phyloP scores from a whole-genome alignment of 2,329 filamentous ascomycete species.

The Xylariaceae sp. region DNA sequence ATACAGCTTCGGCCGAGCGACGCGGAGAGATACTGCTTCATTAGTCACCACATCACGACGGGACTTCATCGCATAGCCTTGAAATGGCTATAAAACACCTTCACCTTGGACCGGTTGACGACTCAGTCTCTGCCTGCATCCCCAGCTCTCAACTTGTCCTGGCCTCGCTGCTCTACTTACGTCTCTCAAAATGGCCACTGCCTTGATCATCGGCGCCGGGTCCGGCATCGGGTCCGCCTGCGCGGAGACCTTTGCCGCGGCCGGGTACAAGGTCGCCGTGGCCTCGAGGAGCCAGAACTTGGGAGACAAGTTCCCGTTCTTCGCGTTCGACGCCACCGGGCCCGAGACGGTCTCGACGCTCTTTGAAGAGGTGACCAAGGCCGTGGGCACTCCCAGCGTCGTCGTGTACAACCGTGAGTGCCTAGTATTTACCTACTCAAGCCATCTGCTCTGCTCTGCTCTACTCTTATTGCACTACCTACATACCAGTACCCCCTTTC shows the following conservation, averaged over 20 bases:
- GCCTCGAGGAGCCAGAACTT: constrained; percentile 18
- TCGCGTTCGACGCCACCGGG: constrained; percentile 10
- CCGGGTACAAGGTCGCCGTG: constrained; percentile 20
- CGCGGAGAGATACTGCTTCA: too few relatives aligned
- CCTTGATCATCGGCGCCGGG: constrained; percentile 23
- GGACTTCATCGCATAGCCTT: too few relatives aligned
- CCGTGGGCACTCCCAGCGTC: constrained; percentile 12
- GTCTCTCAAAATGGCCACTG: constrained; percentile 11
- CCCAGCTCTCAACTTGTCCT: too few relatives aligned
- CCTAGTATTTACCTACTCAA: background rate
- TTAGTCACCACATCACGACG: too few relatives aligned
- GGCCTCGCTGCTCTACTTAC: background rate
- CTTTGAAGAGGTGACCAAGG: constrained; percentile 11
- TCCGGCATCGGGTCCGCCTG: constrained; percentile 12
- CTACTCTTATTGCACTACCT: background rate
- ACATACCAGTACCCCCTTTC: background rate
- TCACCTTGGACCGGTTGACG: too few relatives aligned
- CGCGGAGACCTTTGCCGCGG: constrained; percentile 15
- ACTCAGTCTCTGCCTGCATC: too few relatives aligned
- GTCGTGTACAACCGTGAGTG: constrained; percentile 12
- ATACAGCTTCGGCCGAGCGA: too few relatives aligned
- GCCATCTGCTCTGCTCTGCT: constrained; percentile 1
- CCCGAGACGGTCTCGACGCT: constrained; percentile 12
- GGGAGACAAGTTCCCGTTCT: constrained; percentile 11
- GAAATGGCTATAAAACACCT: too few relatives aligned